phyloP scores from a whole-genome alignment of 768 basidiomycete species.

The Kwoniella dendrophila region DNA sequence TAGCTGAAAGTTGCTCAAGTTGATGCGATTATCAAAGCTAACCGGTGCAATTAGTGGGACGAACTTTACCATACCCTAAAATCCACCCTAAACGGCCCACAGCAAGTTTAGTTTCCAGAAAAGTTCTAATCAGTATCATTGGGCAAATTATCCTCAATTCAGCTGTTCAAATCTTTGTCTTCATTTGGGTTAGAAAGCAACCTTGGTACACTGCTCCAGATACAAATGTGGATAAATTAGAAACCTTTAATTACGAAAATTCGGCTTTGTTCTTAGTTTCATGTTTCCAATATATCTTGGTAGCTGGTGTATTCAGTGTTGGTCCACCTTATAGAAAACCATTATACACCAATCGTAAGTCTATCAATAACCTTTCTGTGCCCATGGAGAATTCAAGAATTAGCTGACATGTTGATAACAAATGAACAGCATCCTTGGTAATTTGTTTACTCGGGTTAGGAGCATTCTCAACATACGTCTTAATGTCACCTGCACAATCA shows the following conservation, averaged over 20 bases:
- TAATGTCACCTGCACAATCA: slow-evolving; percentile 69
- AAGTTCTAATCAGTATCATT: slow-evolving; percentile 87
- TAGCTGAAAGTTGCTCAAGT: not conserved
- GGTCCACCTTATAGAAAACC: slow-evolving; percentile 94
- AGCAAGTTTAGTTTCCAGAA: slow-evolving; percentile 91
- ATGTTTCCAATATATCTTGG: slow-evolving; percentile 97
- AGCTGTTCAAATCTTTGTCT: slow-evolving; percentile 79
- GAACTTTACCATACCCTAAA: slow-evolving; percentile 83
- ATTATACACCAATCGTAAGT: slow-evolving; percentile 90
- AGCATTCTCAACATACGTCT: slow-evolving; percentile 72
- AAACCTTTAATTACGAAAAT: slow-evolving; percentile 88
- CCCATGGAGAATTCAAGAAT: not conserved
- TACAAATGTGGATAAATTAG: slow-evolving; percentile 69
- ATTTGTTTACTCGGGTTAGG: slow-evolving; percentile 69
- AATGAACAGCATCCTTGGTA: slow-evolving; percentile 72
- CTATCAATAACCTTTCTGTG: not conserved
- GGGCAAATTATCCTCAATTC: slow-evolving; percentile 89
- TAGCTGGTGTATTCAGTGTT: slow-evolving; percentile 96
- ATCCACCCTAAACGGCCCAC: slow-evolving; percentile 91
- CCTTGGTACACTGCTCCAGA: slow-evolving; percentile 81
- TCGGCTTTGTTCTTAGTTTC: slow-evolving; percentile 88
- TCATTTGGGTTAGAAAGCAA: slow-evolving; percentile 82
- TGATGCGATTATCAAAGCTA: not conserved
- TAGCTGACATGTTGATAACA: not conserved
- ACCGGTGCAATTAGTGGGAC: slow-evolving; percentile 69